phyloP scores from a whole-genome alignment of 208 protist genomes.

The Leishmania martiniquensis region DNA sequence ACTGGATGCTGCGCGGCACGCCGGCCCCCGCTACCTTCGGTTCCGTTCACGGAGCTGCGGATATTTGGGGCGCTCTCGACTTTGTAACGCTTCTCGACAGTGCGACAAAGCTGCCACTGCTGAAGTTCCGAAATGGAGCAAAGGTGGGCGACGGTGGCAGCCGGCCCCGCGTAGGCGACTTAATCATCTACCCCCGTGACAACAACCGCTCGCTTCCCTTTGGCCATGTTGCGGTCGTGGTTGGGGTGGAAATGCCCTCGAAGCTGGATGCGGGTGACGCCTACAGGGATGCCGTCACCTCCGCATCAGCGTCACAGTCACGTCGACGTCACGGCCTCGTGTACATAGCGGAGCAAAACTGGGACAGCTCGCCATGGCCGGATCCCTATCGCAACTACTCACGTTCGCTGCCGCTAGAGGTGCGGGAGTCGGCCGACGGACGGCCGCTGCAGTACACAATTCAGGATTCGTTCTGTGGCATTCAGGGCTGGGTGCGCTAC shows the following conservation, averaged over 20 bases:
- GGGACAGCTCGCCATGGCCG: constrained; percentile 68
- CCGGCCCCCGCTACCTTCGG: constrained; percentile 62
- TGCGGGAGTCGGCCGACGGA: constrained; percentile 1
- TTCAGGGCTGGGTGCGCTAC: constrained; percentile 51
- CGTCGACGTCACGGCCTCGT: constrained; percentile 18
- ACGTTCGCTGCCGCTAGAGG: constrained; percentile 23
- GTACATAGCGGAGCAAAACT: constrained; percentile 88
- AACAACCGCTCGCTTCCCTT: constrained; percentile 40
- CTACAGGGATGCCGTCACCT: background rate
- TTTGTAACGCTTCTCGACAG: constrained; percentile 43
- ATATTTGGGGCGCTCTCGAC: constrained; percentile 65
- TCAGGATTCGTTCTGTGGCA: constrained; percentile 26
- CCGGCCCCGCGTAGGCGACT: constrained; percentile 48
- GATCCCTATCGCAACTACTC: constrained; percentile 75
- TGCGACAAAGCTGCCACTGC: constrained; percentile 36
- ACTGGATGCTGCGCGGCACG: constrained; percentile 77
- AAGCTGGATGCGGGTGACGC: background rate
- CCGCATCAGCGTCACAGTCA: background rate
- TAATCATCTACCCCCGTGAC: constrained; percentile 75
- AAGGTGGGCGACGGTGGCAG: constrained; percentile 24
- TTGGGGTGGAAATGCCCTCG: constrained; percentile 32
- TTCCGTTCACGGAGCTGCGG: constrained; percentile 57
- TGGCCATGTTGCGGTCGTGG: constrained; percentile 84
- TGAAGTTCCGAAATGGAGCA: constrained; percentile 49
- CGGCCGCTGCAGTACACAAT: constrained; percentile 22